These are phyloP conservation scores for Penicillium bovifimosum DNA, from an alignment of 495 filamentous ascomycete species.

Conservation along the genomic window DNA sequence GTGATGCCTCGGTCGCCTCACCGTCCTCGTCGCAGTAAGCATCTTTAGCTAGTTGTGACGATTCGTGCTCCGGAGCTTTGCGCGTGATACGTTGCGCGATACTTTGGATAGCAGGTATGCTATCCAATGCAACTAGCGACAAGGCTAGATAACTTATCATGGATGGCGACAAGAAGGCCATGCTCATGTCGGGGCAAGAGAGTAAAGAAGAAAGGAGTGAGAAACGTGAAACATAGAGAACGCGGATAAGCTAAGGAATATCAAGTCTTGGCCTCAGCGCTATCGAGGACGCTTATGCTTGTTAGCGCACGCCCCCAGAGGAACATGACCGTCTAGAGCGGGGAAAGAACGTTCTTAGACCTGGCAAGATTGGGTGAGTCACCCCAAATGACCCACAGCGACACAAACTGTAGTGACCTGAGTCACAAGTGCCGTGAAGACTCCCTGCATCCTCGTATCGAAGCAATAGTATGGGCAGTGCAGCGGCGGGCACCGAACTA, in stretches of 20 bases:
- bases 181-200: constrained; percentile 7
- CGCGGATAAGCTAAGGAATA: background rate
- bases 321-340: background rate
- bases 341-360: constrained; percentile 1
- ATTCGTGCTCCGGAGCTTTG: constrained; percentile 17
- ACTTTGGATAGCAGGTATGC: constrained; percentile 20
- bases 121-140: constrained; percentile 18
- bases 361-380: background rate
- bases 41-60: constrained; percentile 12
- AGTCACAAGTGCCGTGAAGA: background rate
- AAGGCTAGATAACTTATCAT: constrained; percentile 23
- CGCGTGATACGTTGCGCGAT: constrained; percentile 18
- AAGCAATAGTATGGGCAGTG: background rate
- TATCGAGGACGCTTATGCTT: background rate
- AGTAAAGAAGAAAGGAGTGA: background rate
- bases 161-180: constrained; percentile 19
- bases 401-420: background rate
- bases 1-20: constrained; percentile 26
- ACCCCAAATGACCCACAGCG: background rate
- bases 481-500: background rate
- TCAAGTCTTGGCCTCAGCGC: background rate
- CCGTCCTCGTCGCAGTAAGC: constrained; percentile 31
- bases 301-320: background rate
- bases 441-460: background rate
- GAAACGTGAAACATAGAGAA: background rate